Base-by-base conservation (phyloP, 345 rosid genomes). In the Boechera divaricarpa region DNA sequence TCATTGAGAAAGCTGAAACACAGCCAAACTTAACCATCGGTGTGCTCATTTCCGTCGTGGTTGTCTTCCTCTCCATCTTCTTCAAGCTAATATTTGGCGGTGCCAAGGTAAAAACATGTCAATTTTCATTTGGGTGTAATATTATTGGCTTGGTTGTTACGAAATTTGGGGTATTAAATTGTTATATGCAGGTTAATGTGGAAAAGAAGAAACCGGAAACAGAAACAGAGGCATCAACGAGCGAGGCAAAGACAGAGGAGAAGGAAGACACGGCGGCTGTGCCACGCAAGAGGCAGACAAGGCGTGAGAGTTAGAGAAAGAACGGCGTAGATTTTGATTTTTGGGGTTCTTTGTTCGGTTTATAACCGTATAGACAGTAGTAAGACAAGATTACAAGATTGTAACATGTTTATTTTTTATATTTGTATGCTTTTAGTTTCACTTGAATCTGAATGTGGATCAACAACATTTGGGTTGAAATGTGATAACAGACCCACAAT, bases 1-100 rank as follows among this genome's bases (percentile, higher is more conserved):
- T 91, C 32, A 80, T 91, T 56, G 92, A 85, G 70, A 91, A 87
- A 85, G 88, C 85, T 45, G 93, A 89, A 83, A 84, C 79, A 63
- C 91, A 89, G 52, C 88, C 93, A 8, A 87, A 84, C 73, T 75
- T 89, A 54, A 83, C 91, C 8, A 79, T 89, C 10, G 89, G 91
- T 66, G 66, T 84, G 36, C 76, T 87, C 26, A 69, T 86, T 58
- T 79, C 89, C 16, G 2, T 87, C 3, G 73, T 83, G 48, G 73
- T 87, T 31, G 80, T 86, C 28, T 69, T 83, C 73, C 61, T 87
- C 54, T 74, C 85, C 0, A 7, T 83, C 57, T 64, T 89, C 61
- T 41, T 72, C 16, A 89, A 78, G 83, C 49, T 87, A 5, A 2
- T 85, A 28, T 87, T 88, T 18, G 91, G 97, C 35, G 94, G 97